Conservation (phyloP, 495 filamentous ascomycete genomes). For the Amorphotheca resinae region DNA sequence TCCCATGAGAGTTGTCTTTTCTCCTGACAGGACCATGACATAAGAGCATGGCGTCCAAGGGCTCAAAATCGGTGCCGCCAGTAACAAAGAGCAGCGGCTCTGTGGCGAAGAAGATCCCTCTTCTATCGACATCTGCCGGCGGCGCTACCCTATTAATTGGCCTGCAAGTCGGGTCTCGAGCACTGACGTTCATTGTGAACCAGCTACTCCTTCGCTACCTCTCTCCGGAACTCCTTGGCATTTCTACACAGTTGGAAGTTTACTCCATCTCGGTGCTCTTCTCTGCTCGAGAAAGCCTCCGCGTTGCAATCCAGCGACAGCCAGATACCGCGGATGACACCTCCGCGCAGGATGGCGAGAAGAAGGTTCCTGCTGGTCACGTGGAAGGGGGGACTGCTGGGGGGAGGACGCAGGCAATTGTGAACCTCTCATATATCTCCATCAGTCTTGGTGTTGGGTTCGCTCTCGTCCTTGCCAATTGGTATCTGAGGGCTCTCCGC, state of each 20-base stretch:
- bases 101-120: background rate
- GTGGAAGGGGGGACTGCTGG: constrained; percentile 17
- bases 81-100: background rate
- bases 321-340: constrained; percentile 24
- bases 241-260: constrained; percentile 81
- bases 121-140: constrained; percentile 36
- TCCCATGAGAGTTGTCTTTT: background rate
- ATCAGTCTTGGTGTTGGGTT: constrained; percentile 56
- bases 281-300: constrained; percentile 80
- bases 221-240: constrained; percentile 68
- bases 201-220: constrained; percentile 78
- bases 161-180: constrained; percentile 70
- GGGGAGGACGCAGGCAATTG: constrained; percentile 48
- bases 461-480: constrained; percentile 42
- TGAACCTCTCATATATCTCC: constrained; percentile 80
- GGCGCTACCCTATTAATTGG: constrained; percentile 79
- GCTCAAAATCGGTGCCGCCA: background rate
- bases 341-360: constrained; percentile 9
- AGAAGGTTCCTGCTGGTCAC: constrained; percentile 9
- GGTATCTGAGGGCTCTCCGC: constrained; percentile 44
- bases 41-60: background rate
- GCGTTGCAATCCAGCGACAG: constrained; percentile 77
- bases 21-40: background rate
- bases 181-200: constrained; percentile 82
- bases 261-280: constrained; percentile 80